Evolutionary conservation across 345 rosid genomes (phyloP), one percentile per base, ranked within the genome.

Genomic region (Moringa oleifera): DNA sequence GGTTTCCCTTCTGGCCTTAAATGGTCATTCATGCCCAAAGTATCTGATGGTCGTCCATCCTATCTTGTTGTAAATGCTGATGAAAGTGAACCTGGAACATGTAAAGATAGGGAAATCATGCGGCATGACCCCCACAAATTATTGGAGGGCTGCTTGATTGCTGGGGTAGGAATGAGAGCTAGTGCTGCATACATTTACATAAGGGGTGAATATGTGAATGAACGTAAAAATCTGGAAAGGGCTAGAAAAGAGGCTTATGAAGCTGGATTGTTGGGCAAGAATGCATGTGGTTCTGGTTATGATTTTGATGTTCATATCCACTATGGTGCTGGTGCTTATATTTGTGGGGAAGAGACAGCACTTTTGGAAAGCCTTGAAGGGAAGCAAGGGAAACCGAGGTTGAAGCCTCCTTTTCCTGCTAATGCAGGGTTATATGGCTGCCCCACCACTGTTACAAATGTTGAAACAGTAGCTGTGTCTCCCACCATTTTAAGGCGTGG

Each of bases 31-130:
- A 91, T 95, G 97, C 96, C 97, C n/a, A 89, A 89, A 74, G 86
- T 80, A 31, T 91, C 97, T 54, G 99, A 91, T 73, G 95, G 97
- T 0, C 99, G 96, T 46, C 99, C 99, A 0, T 90, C 97, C 20
- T 95, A 91, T 79, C 91, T 95, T 67, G 99, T 91, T 63, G 97
- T 95, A 36, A 91, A 91, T 57, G 99, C 95, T 28, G 97, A 95
- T 85, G 99, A 95, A 82, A 95, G 99, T 87, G 99, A 95, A 77
- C 99, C 99, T n/a, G 97, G 96, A 65, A 95, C 99, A 61, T 91
- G 99, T 68, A 95, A 91, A 73, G 99, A 95, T 67, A 85, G 97
- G 80, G 99, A 91, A 61, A 91, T 95, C 61, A 87, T 91, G 97
- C 85, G 96, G 46, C 99, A 89, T 51, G 97, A 95, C 73, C 99